Evolutionary conservation across 768 basidiomycete genomes (phyloP).

Genomic region (Boletus rufocinnamomeus): DNA sequence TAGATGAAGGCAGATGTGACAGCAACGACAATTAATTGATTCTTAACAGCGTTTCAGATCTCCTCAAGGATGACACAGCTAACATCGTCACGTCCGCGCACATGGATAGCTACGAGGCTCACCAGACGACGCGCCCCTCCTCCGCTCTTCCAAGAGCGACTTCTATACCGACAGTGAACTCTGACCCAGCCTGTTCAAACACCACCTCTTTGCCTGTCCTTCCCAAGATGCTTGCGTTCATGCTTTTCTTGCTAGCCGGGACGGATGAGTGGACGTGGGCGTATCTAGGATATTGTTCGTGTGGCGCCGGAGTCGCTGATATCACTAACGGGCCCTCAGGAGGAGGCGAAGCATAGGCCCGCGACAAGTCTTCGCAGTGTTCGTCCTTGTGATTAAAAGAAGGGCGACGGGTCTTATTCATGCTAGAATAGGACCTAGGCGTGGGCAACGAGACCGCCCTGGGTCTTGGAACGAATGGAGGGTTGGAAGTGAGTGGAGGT

Average conservation of each 20-base stretch:
- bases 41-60: constrained; percentile 9
- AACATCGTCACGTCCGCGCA: background rate
- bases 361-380: constrained; percentile 33
- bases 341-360: constrained; percentile 32
- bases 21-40: constrained; percentile 21
- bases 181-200: constrained; percentile 31
- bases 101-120: constrained; percentile 6
- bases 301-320: constrained; percentile 15
- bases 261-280: constrained; percentile 28
- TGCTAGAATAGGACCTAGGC: background rate
- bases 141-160: constrained; percentile 36
- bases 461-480: constrained; percentile 20
- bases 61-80: background rate
- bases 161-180: constrained; percentile 33
- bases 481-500: constrained; percentile 14
- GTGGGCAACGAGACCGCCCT: constrained; percentile 32
- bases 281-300: constrained; percentile 32
- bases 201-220: constrained; percentile 23
- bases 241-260: constrained; percentile 17
- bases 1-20: constrained; percentile 18
- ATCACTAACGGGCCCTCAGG: constrained; percentile 30
- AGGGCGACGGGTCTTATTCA: constrained; percentile 16
- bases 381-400: constrained; percentile 22
- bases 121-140: constrained; percentile 36
- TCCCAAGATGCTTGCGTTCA: constrained; percentile 12